Evolutionary conservation across 2,329 filamentous ascomycete genomes (phyloP).

Genomic region (Alternaria ventricosa): DNA sequence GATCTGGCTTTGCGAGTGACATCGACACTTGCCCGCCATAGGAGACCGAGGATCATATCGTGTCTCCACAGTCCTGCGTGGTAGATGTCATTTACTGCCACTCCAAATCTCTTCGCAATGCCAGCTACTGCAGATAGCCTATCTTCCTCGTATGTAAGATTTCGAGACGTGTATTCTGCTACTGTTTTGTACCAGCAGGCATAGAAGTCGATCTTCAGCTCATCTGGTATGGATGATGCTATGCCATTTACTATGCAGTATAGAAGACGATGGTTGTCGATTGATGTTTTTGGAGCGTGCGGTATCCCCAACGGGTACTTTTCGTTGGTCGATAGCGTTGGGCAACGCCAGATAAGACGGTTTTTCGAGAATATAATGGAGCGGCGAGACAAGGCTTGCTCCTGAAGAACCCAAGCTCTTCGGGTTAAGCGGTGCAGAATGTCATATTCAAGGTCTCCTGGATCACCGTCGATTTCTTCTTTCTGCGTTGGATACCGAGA

Average conservation of each 20-base stretch:
- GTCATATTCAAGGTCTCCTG: too few relatives aligned
- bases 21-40: too few relatives aligned
- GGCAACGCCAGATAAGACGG: background rate
- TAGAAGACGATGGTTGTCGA: fast-evolving
- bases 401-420: background rate
- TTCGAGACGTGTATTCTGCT: fast-evolving
- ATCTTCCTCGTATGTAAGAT: background rate
- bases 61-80: background rate
- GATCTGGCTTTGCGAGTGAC: too few relatives aligned
- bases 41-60: background rate
- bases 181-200: background rate
- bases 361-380: background rate
- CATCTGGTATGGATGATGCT: fast-evolving
- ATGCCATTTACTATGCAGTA: background rate
- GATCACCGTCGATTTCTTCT: too few relatives aligned
- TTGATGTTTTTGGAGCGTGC: fast-evolving
- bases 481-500: background rate
- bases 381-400: background rate
- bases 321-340: background rate
- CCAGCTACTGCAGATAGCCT: background rate
- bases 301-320: background rate
- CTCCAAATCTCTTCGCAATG: background rate
- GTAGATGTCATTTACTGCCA: fast-evolving
- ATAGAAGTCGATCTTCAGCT: fast-evolving
- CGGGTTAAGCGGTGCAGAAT: too few relatives aligned